These are phyloP conservation scores for Aleurites moluccanus DNA, from an alignment of 441 rosid species.

Conservation along the genomic window DNA sequence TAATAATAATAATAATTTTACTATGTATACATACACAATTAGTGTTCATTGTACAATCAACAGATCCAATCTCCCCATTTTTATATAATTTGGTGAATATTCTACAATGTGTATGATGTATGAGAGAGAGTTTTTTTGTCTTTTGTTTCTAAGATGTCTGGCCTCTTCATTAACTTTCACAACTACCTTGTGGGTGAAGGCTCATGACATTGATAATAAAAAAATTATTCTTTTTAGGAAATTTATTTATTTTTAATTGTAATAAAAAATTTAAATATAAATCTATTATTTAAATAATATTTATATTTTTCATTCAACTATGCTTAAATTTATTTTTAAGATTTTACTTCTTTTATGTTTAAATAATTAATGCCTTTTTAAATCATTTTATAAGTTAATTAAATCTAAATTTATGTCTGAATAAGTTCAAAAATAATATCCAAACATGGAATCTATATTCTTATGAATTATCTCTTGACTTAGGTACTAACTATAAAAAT, in stretches of 20 bases:
- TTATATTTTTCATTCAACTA: too few relatives aligned
- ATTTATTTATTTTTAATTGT: neutral
- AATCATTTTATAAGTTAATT: too few relatives aligned
- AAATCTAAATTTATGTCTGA: too few relatives aligned
- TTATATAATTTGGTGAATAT: slow-evolving; percentile 29
- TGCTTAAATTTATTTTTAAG: too few relatives aligned
- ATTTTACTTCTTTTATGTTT: too few relatives aligned
- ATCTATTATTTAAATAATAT: too few relatives aligned
- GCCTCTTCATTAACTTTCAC: slow-evolving; percentile 22
- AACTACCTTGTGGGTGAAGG: slow-evolving; percentile 26
- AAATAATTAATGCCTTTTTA: too few relatives aligned
- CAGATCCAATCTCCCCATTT: slow-evolving; percentile 26
- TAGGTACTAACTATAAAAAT: too few relatives aligned
- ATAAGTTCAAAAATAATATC: too few relatives aligned
- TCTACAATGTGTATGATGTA: slow-evolving; percentile 24
- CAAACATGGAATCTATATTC: too few relatives aligned
- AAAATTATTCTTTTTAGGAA: slow-evolving; percentile 14
- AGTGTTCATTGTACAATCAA: slow-evolving; percentile 33
- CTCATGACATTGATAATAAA: slow-evolving; percentile 14
- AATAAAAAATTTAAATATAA: too few relatives aligned
- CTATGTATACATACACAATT: slow-evolving; percentile 7
- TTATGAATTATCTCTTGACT: too few relatives aligned
- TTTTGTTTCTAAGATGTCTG: slow-evolving; percentile 4
- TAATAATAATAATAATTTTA: slow-evolving; percentile 14
- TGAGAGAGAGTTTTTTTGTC: slow-evolving; percentile 16